Percentiles rank a stretch among this genome's conserved stretches.
phyloP scores from a whole-genome alignment of 169 alveolate genomes.

The Plasmodium ovale region DNA sequence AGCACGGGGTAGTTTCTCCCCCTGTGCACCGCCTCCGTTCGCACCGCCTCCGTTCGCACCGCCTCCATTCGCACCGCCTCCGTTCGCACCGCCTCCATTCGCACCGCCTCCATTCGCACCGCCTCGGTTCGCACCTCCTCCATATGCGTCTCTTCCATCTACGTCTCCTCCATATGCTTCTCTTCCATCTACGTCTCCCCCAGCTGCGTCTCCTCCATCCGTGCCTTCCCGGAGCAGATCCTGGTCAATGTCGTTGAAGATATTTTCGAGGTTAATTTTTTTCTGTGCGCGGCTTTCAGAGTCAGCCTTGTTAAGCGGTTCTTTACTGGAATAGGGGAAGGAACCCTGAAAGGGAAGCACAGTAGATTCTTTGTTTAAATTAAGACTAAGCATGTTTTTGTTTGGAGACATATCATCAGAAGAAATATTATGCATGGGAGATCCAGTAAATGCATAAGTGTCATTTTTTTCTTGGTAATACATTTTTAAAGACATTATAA shows the following conservation, averaged over 20 bases:
- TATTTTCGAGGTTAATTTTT: constrained; percentile 69
- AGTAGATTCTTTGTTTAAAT: constrained; percentile 16
- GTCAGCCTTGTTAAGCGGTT: background rate
- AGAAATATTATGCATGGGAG: constrained; percentile 43
- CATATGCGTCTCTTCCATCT: background rate
- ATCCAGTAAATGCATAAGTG: constrained; percentile 57
- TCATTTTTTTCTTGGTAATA: constrained; percentile 70
- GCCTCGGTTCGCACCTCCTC: background rate
- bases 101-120: background rate
- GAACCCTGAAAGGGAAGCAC: background rate
- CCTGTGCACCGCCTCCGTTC: background rate
- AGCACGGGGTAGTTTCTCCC: no score
- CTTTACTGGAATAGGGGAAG: background rate
- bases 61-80: background rate
- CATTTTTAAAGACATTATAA: constrained; percentile 81
- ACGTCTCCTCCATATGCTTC: background rate
- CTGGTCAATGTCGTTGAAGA: constrained; percentile 64
- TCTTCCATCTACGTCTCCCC: background rate
- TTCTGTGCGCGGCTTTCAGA: constrained; percentile 1
- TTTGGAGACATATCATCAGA: constrained; percentile 18
- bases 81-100: no score
- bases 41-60: background rate
- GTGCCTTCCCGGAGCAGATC: background rate
- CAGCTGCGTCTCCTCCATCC: background rate
- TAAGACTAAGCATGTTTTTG: constrained; percentile 10